Evolutionary conservation across 495 filamentous ascomycete species (phyloP).

Genomic region (Daldinia bambusicola): DNA sequence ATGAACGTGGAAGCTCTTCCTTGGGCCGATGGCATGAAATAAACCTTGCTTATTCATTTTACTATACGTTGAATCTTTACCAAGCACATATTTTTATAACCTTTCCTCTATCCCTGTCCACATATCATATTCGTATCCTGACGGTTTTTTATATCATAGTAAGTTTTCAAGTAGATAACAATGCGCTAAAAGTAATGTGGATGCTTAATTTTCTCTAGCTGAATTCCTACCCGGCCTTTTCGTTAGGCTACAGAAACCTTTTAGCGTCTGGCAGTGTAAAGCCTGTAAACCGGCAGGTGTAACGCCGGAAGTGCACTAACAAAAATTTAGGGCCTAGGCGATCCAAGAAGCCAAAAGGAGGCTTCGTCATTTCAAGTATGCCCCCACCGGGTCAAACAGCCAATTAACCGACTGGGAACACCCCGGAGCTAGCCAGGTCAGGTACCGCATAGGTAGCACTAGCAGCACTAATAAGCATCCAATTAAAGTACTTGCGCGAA

Average conservation of each 20-base stretch:
- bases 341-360: slow-evolving; percentile 29
- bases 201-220: not conserved
- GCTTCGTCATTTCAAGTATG: slow-evolving; percentile 41
- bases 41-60: slow-evolving; percentile 29
- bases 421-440: slow-evolving; percentile 11
- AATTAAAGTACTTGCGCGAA: slow-evolving; percentile 3
- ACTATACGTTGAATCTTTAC: slow-evolving; percentile 20
- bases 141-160: slow-evolving; percentile 2
- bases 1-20: slow-evolving; percentile 37
- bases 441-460: not conserved
- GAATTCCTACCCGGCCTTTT: slow-evolving; percentile 5
- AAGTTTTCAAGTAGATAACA: not conserved
- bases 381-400: slow-evolving; percentile 28
- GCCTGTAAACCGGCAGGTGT: slow-evolving; percentile 32
- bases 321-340: slow-evolving; percentile 21
- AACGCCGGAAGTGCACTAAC: slow-evolving; percentile 18
- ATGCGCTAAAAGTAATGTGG: not conserved
- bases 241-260: slow-evolving; percentile 7
- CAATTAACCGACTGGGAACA: slow-evolving; percentile 10
- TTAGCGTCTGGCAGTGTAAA: slow-evolving; percentile 1
- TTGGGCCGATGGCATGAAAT: slow-evolving; percentile 17
- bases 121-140: too few species aligned
- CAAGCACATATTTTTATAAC: slow-evolving; percentile 8
- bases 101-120: too few species aligned
- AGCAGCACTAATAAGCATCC: slow-evolving; percentile 13